Base-by-base conservation (phyloP, 371 early-diverging fungal species). In the Lichtheimia corymbifera region DNA sequence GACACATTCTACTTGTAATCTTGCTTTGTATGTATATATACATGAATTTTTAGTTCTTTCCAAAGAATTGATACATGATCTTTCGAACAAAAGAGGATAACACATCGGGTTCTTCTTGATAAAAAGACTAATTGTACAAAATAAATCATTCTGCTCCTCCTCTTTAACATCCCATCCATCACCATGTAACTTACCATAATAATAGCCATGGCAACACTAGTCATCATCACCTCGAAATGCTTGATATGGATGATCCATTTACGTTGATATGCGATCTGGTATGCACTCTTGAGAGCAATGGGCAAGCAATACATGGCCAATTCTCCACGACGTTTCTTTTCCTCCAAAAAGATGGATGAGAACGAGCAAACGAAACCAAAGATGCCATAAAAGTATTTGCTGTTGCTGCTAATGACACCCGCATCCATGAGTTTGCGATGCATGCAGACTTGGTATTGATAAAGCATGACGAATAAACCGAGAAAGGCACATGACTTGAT, bases 221-320 rank as follows among this genome's bases (percentile, higher is more conserved):
- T 76, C 84, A 68, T 78, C 49, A 77, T 61, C 53, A 85, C 83
- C 44, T 85, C 86, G 67, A 82, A 83, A 44, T 85, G 78, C 51
- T 74, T 75, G 43, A 85, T 60, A n/a, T 76, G 78, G 61, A 82
- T 72, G 27, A 88, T 83, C 83, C 76, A 80, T n/a, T 78, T 70
- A 30, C 75, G 82, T 50, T 80, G 79, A 41, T 82, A 83, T 52
- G 79, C 64, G 43, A 88, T 87, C 54, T 72, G 71, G 58, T 87
- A 88, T 25, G 83, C 71, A 55, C 83, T 82, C 59, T 76, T 71
- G 22, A 81, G 65, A 1, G 88, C 87, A 55, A 87, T 88, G 17
- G 88, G 90, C 22, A 82, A 52, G 1, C 87, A 84, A 59, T 90
- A 90, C 65, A 91, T 76, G 5, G 90, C 88, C 50, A 91, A 63